Conservation (phyloP, 306 rosid genomes). For the Cajanus cajan region DNA sequence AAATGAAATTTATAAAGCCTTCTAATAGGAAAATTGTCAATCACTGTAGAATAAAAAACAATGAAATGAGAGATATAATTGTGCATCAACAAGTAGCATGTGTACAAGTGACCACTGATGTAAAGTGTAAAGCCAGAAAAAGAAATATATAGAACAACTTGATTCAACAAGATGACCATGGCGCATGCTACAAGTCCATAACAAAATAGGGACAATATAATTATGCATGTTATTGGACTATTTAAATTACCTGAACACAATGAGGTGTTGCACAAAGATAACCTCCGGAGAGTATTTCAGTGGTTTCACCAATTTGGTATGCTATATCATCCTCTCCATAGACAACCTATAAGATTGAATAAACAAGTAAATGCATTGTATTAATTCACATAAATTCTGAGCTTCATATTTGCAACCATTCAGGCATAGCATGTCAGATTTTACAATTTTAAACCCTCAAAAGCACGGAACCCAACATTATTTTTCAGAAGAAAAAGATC, state of each 20-base stretch:
- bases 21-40: constrained; percentile 11
- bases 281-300: constrained; percentile 87
- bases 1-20: constrained; percentile 20
- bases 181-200: neutral
- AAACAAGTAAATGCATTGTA: constrained; percentile 14
- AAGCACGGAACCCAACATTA: neutral
- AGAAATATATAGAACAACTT: neutral
- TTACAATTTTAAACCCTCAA: constrained; percentile 10
- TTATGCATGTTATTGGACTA: neutral
- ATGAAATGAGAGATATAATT: neutral
- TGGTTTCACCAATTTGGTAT: constrained; percentile 94
- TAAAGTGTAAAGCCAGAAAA: neutral
- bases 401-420: constrained; percentile 1
- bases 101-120: neutral
- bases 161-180: neutral
- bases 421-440: neutral
- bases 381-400: neutral
- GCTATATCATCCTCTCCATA: constrained; percentile 86
- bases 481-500: constrained; percentile 7
- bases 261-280: constrained; percentile 97
- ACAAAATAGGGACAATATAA: neutral
- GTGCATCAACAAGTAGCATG: constrained; percentile 7
- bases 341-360: constrained; percentile 55
- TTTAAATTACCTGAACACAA: constrained; percentile 73
- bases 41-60: neutral